phyloP scores from a whole-genome alignment of 345 rosid genomes.

The Eucalyptus brandiana region DNA sequence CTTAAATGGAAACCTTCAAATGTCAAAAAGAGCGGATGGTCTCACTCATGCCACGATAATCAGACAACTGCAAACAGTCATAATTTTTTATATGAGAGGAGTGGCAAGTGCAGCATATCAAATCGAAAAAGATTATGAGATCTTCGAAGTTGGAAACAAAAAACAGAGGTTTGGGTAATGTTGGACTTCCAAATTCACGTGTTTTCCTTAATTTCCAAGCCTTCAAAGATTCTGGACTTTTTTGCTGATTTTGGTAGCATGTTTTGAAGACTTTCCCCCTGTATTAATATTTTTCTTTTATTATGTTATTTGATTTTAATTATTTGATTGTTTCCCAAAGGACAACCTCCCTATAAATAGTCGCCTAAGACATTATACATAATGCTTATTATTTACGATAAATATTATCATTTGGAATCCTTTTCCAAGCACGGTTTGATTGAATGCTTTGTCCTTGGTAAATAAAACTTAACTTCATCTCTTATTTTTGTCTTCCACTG shows the following conservation, averaged over 20 bases:
- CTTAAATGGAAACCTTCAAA: no score
- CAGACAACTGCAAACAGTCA: rapidly evolving
- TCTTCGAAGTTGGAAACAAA: no score
- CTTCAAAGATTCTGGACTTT: no score
- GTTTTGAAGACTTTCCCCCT: background rate
- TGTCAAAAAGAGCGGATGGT: background rate
- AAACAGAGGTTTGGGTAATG: background rate
- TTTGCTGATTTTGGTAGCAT: background rate
- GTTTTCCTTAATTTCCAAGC: no score
- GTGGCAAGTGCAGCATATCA: background rate
- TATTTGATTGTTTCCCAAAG: no score
- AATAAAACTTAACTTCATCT: background rate
- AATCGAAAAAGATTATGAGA: no score
- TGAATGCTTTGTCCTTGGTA: background rate
- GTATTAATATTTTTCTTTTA: no score
- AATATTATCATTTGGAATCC: background rate
- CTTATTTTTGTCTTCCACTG: background rate
- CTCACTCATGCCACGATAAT: background rate
- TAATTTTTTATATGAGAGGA: background rate
- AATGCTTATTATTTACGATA: no score
- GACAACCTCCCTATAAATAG: background rate
- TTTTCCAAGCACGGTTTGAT: background rate
- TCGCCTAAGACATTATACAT: no score
- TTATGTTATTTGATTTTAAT: no score
- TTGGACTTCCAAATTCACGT: no score